Conservation (phyloP, 1,284 basidiomycete species). For the Ustilago xerochloae region DNA sequence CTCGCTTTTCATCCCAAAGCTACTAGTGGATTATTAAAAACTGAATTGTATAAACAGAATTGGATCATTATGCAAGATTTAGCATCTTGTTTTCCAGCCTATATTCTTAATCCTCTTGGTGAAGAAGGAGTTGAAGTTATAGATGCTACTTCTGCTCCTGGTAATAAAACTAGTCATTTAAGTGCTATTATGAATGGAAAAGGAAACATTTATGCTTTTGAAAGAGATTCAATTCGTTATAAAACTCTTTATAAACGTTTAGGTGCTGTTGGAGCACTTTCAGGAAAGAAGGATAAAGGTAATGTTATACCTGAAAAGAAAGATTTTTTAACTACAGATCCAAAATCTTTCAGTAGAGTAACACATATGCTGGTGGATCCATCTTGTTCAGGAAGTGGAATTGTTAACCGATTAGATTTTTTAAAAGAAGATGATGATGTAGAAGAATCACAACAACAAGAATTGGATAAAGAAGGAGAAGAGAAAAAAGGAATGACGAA, state of each 20-base stretch:
- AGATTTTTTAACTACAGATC: conserved; percentile 59
- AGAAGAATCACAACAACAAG: conserved; percentile 9
- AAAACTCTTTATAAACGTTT: conserved; percentile 31
- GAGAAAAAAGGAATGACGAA: conserved; percentile 4
- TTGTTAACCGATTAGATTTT: conserved; percentile 63
- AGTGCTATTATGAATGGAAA: conserved; percentile 74
- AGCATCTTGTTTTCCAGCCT: conserved; percentile 94
- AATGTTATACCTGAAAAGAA: conserved; percentile 47
- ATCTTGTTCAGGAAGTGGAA: conserved; percentile 61
- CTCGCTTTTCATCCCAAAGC: conserved; percentile 77
- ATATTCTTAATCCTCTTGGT: conserved; percentile 70
- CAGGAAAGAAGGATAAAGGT: conserved; percentile 3
- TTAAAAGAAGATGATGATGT: conserved; percentile 45
- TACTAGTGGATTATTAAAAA: conserved; percentile 52
- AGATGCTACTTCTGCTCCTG: conserved; percentile 95
- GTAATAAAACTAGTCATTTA: conserved; percentile 96
- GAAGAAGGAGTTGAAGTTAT: conserved; percentile 75
- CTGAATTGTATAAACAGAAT: conserved; percentile 75
- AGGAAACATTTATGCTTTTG: conserved; percentile 52
- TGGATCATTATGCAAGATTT: conserved; percentile 95
- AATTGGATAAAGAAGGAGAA: background rate
- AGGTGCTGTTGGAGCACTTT: conserved; percentile 20
- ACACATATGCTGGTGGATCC: conserved; percentile 65
- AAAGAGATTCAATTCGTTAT: conserved; percentile 44
- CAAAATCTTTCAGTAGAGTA: conserved; percentile 18